Conservation (phyloP, 306 rosid species). For the Quillaja saponaria region DNA sequence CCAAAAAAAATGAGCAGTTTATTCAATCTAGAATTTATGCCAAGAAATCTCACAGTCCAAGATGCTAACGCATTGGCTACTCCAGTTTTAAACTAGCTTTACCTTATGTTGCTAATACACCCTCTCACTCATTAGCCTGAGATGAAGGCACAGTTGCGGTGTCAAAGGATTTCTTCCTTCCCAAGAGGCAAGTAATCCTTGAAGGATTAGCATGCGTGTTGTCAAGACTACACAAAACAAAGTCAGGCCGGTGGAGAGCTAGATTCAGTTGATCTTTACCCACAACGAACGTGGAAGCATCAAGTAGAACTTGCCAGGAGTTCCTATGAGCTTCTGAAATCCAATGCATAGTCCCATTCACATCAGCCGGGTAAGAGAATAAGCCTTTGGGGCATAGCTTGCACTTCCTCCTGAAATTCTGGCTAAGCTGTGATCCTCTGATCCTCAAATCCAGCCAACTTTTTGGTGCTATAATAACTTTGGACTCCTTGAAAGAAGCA, state of each 20-base stretch:
- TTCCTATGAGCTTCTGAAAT: constrained; percentile 88
- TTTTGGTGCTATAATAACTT: constrained; percentile 63
- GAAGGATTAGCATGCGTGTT: constrained; percentile 68
- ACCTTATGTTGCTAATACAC: not conserved
- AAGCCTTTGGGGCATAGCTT: constrained; percentile 77
- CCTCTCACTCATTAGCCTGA: constrained; percentile 50
- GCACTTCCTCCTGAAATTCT: constrained; percentile 77
- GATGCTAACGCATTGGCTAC: not conserved
- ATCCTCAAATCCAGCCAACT: constrained; percentile 80
- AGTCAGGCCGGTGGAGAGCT: constrained; percentile 77
- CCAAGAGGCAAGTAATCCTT: constrained; percentile 73
- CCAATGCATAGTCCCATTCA: constrained; percentile 83
- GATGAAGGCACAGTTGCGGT: constrained; percentile 54
- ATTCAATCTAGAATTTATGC: not conserved
- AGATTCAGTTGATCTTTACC: constrained; percentile 68
- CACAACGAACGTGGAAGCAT: constrained; percentile 67
- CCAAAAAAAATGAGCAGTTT: too few species aligned
- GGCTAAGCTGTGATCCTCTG: constrained; percentile 82
- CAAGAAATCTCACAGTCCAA: not conserved
- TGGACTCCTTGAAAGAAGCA: constrained; percentile 70
- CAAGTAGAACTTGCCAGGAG: constrained; percentile 89
- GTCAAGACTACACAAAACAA: constrained; percentile 73
- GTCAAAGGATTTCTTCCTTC: constrained; percentile 80
- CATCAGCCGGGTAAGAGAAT: constrained; percentile 75
- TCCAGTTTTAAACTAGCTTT: not conserved